Evolutionary conservation across 2,329 filamentous ascomycete species (phyloP).

Genomic region (Trichoderma semiorbis): DNA sequence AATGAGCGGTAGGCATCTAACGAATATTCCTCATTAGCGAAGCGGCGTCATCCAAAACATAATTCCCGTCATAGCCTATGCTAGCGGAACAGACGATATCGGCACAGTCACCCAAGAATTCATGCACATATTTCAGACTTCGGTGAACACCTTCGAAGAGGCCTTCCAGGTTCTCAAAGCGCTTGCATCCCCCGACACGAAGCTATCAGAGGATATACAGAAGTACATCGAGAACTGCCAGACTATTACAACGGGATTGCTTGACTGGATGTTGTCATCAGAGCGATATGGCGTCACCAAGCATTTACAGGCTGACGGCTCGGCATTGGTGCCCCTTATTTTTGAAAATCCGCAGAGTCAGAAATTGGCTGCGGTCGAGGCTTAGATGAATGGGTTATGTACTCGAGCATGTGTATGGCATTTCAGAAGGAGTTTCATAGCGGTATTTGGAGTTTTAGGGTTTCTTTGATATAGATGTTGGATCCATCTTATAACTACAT

Average conservation of each 20-base stretch:
- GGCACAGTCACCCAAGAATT: background rate
- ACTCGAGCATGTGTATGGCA: background rate
- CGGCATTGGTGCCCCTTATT: background rate
- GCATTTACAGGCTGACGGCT: background rate
- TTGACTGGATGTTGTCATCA: constrained; percentile 4
- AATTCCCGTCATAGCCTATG: background rate
- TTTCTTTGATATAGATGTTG: background rate
- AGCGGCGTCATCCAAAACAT: constrained; percentile 2
- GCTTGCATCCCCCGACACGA: background rate
- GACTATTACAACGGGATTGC: background rate
- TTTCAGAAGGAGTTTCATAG: background rate
- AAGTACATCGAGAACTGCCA: constrained; percentile 2
- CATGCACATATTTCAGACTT: background rate
- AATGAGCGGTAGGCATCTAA: background rate
- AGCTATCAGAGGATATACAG: background rate
- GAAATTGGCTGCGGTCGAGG: background rate
- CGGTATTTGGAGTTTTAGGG: background rate
- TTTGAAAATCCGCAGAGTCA: background rate
- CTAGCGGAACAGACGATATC: background rate
- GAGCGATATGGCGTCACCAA: background rate
- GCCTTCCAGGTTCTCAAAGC: background rate
- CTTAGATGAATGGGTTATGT: background rate
- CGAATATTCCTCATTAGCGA: background rate
- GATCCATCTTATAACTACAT: background rate
- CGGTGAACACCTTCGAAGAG: background rate